phyloP scores from a whole-genome alignment of 345 rosid genomes.

The Microcos paniculata region DNA sequence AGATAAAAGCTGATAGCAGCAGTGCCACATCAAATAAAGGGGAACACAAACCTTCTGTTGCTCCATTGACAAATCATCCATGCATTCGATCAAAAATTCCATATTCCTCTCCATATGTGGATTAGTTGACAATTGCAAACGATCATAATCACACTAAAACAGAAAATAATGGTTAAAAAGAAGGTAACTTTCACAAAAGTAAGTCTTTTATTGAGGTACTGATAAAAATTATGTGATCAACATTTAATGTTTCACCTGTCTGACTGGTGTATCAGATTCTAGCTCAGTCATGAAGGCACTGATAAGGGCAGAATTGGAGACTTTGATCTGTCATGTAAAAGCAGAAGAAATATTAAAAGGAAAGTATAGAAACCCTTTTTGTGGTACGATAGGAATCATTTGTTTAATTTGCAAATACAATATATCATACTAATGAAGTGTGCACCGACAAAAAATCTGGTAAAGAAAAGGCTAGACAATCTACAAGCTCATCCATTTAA shows the following conservation, averaged over 20 bases:
- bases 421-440: too few relatives aligned
- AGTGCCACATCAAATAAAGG: not conserved
- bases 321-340: slow-evolving; percentile 70
- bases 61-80: slow-evolving; percentile 90
- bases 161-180: not conserved
- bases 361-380: not conserved
- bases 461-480: not conserved
- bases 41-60: slow-evolving; percentile 78
- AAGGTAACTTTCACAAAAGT: not conserved
- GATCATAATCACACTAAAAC: slow-evolving; percentile 88
- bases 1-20: not conserved
- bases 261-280: slow-evolving; percentile 84
- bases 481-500: not conserved
- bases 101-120: slow-evolving; percentile 86
- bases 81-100: slow-evolving; percentile 96
- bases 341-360: not conserved
- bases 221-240: not conserved
- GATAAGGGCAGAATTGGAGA: slow-evolving; percentile 95
- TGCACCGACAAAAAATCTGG: not conserved
- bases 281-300: slow-evolving; percentile 97
- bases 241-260: slow-evolving; percentile 53
- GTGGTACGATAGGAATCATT: too few relatives aligned
- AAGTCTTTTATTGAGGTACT: not conserved
- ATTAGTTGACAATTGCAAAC: slow-evolving; percentile 75
- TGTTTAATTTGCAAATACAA: not conserved